Evolutionary conservation across 306 rosid genomes (phyloP), one percentile per base, ranked within the genome.

Genomic region (Glycine tomentella): DNA sequence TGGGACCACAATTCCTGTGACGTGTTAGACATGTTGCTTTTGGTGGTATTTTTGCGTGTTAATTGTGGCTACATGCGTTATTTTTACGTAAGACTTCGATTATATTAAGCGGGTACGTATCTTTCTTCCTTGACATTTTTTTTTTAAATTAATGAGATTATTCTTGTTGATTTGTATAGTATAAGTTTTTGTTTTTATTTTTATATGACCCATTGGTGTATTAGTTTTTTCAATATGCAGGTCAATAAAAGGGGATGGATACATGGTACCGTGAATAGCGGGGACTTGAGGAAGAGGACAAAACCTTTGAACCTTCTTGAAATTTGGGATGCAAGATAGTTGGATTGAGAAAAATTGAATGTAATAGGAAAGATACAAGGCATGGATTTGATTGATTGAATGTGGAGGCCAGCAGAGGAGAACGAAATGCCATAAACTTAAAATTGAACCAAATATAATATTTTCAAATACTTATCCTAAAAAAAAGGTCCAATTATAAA

Each of bases 171-270:
- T 74, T 78, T 62, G 16, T 17, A 3, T 61, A 58, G 56, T 40
- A 49, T 69, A 14, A 69, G 51, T 6, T 9, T 57, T 34, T 57
- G 1, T 25, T 25, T 25, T 25, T 20, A 20, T 25, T 25, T 25
- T 16, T 36, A 11, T 45, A 20, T 64, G 49, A 62, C 20, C 4
- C 7, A 10, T 2, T 62, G 10, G 7, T 67, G 48, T 34, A 9
- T 2, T 36, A 20, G 12, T 9, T 71, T 57, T 25, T 69, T 36
- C 9, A 38, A 61, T 77, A 84, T 87, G 74, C 90, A 90, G 91
- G 89, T 84, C 84, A 71, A 76, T 5, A 45, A 53, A 48, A 5
- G 79, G 64, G 4, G 51, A 58, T 31, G 20, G 52, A 38, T 38
- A 5, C 75, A 36, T 59, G 14, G 20, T 34, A 63, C 69, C 83